Base-by-base conservation (phyloP, 768 basidiomycete genomes). In the Rubroboletus pulcherrimus region DNA sequence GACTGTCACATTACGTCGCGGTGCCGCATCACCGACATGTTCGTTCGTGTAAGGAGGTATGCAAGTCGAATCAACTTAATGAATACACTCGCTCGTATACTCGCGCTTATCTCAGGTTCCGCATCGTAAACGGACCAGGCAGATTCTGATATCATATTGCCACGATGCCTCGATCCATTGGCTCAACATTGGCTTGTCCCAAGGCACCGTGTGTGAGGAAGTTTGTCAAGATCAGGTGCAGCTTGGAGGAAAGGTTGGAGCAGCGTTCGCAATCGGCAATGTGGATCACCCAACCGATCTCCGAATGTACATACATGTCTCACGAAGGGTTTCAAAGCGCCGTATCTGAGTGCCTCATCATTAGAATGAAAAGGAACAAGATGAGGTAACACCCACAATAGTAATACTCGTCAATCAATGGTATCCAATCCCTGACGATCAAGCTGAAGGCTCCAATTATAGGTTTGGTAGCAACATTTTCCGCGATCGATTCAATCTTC, bases 391-490 rank as follows among this genome's bases (percentile, higher is more conserved):
- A 57, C 91, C 57, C 66, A 91, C 91, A 93, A 78, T 93, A 93
- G 75, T 93, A 86, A 74, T 93, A 93, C 66, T 90, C 89, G 68
- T 93, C 84, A 57, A 93, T 89, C 67, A 93, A 73, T 19, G 91
- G 92, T 59, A 93, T 83, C 91, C 92, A 93, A 64, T 92, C 91
- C 59, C 83, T 85, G 55, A 91, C 68, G 55, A 93, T 73, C 26
- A 84, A 81, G 60, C 89, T 78, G 39, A 91, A 70, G 46, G 91
- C 67, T n/a, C 85, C 82, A 29, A 93, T 64, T 29, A 92, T 49
- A 15, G 90, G 90, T 43, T 77, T 78, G 53, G 75, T 74, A 4
- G 82, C 75, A 19, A 82, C 78, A 41, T 69, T 74, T 58, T 81
- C 73, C 33, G 82, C 84, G 58, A 92, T 73, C 2, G 77, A 77